Base-by-base conservation (phyloP, 108 stramenopile species). In the Nitzschia palea region DNA sequence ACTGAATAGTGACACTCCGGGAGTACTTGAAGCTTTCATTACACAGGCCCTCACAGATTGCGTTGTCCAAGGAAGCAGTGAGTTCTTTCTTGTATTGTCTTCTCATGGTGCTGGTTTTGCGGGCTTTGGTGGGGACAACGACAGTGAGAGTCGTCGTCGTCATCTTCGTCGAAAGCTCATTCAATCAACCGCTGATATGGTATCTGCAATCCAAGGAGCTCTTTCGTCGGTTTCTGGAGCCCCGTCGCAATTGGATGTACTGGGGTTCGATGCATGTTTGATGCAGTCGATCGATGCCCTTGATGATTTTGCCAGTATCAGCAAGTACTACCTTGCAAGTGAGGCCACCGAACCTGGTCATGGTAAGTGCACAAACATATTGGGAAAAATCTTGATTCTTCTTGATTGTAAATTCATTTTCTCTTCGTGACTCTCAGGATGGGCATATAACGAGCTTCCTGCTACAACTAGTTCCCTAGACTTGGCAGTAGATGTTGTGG, bases 251-350 rank as follows among this genome's bases (percentile, higher is more conserved):
- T 42, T 62, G 26, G 61, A 62, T 48, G 61, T 62, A 10, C 9
- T 62, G 20, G 61, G 45, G 18, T 62, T 62, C 29, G 61, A 62
- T 62, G 61, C 61, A 6, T 44, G 61, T 62, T 18, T 62, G 42
- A 62, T 62, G 61, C 4, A 6, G 8, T 15, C 61, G 42, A 4
- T 44, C 9, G 61, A 22, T n/a, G 61, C 61, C 14, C 25, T 44
- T 18, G 61, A 62, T 23, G 61, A 62, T 48, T 62, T 30, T 23
- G 23, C 12, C n/a, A 15, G 6, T 8, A 30, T 62, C 14, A 6
- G 40, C 10, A 44, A 44, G 45, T 44, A 62, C 23, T 44, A 30
- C 10, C 14, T 62, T 9, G 61, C 61, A 4, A 62, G 61, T 62
- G 61, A 62, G 29, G 36, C 37, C 5, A 44, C 23, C 9, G 42